phyloP scores from a whole-genome alignment of 805 yeast species.

The Kodamaea kakaduensis region DNA sequence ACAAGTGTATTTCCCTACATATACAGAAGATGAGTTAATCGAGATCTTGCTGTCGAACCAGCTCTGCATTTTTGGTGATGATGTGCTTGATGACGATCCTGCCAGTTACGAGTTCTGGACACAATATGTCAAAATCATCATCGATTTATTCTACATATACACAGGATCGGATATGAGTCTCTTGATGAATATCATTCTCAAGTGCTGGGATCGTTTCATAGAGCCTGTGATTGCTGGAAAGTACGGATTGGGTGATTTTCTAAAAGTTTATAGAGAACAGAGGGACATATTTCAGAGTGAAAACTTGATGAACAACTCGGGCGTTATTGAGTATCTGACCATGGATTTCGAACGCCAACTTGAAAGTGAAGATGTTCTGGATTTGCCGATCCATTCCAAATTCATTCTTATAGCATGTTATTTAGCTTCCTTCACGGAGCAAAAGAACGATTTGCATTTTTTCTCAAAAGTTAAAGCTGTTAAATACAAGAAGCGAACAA shows the following conservation, averaged over 20 bases:
- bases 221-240: conserved; percentile 22
- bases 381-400: conserved; percentile 59
- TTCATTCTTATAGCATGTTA: conserved; percentile 78
- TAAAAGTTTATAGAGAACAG: conserved; percentile 32
- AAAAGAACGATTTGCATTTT: conserved; percentile 60
- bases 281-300: conserved; percentile 26
- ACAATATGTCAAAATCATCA: conserved; percentile 41
- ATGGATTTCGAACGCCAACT: conserved; percentile 19
- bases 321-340: conserved; percentile 24
- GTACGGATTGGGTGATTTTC: conserved; percentile 25
- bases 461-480: conserved; percentile 56
- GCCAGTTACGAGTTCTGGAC: conserved; percentile 31
- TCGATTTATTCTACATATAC: conserved; percentile 43
- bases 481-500: conserved; percentile 37
- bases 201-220: conserved; percentile 33
- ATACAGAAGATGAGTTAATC: conserved; percentile 32
- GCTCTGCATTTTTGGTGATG: conserved; percentile 21
- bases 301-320: conserved; percentile 28
- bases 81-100: conserved; percentile 13
- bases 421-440: conserved; percentile 73
- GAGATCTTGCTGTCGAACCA: conserved; percentile 33
- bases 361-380: conserved; percentile 27
- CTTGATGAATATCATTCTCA: conserved; percentile 26
- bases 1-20: conserved; percentile 35
- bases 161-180: conserved; percentile 43